Percentiles rank a stretch among this genome's conserved stretches.
phyloP scores from a whole-genome alignment of 2,329 filamentous ascomycete species.

The Penicillium sp. region DNA sequence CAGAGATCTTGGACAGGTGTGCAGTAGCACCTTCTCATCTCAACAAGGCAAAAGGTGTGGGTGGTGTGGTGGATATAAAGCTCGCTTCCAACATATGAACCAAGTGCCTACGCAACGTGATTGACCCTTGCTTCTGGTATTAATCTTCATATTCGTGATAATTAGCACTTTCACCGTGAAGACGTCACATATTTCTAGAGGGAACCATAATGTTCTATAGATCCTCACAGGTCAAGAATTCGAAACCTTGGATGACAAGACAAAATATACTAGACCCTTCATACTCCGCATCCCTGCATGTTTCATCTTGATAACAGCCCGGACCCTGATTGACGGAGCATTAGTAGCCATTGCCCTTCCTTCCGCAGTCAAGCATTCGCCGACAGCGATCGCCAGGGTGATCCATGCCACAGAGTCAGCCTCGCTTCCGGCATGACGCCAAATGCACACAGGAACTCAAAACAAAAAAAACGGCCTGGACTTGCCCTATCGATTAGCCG shows the following conservation, averaged over 20 bases:
- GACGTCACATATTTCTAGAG: background rate
- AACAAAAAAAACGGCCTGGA: background rate
- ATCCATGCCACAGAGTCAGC: constrained; percentile 1
- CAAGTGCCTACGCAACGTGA: background rate
- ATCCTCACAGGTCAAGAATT: background rate
- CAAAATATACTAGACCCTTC: background rate
- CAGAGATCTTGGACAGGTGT: background rate
- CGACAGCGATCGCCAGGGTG: constrained; percentile 6
- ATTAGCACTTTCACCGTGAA: background rate
- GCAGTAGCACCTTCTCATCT: no score
- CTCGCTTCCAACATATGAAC: background rate
- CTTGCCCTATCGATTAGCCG: background rate
- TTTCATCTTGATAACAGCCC: background rate
- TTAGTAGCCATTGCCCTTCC: background rate
- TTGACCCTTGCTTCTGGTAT: background rate
- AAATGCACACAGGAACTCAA: background rate
- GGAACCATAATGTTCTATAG: background rate
- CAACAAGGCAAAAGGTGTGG: no score
- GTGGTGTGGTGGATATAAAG: background rate
- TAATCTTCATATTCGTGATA: no score
- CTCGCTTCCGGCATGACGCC: background rate
- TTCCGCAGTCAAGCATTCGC: constrained; percentile 1
- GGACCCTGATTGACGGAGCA: constrained; percentile 3
- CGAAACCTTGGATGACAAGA: background rate
- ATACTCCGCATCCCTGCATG: background rate